Evolutionary conservation across 306 rosid genomes (phyloP), one percentile per base, ranked within the genome.

Genomic region (Medicago lupulina): DNA sequence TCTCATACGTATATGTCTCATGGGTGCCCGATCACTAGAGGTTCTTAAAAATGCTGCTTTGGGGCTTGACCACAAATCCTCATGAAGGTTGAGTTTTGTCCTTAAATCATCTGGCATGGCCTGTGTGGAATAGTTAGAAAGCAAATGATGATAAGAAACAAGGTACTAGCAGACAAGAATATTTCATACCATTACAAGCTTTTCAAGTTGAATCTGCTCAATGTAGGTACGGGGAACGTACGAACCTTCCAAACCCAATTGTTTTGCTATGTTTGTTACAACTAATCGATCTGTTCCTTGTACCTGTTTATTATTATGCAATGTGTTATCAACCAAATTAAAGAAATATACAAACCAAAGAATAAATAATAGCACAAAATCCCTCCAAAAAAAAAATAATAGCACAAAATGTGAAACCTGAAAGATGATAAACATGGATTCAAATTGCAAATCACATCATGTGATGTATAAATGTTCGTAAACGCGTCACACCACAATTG

Each of bases 171-270:
- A 69, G 69, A 15, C 38, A 67, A 58, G 59, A 15, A 77, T 72
- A 39, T 70, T 57, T 44, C 96, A 80, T 89, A 96, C 99, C 99
- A 92, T 89, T 58, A 92, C 96, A 75, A 96, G 99, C 87, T 96
- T 96, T 83, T 96, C 99, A 81, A 92, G 86, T 81, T 96, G 98
- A 84, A 96, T 96, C 83, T 96, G 99, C 76, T 96, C 98, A 62
- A 96, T 96, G 64, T 96, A 96, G 68, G 99, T 96, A 39, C 98
- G 97, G 71, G 99, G 97, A 86, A 86, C 86, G 76, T 92, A 96
- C 70, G 98, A 89, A 76, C 92, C 97, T 76, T 96, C 97, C 83
- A 96, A 82, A 51, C 97, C 97, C 80, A 96, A 91, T 83, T 89
- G 91, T 75, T 89, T 84, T 15, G 91, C 99, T 14, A 88, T 76